Evolutionary conservation across 768 basidiomycete species (phyloP).

Genomic region (Kwoniella botswanensis): DNA sequence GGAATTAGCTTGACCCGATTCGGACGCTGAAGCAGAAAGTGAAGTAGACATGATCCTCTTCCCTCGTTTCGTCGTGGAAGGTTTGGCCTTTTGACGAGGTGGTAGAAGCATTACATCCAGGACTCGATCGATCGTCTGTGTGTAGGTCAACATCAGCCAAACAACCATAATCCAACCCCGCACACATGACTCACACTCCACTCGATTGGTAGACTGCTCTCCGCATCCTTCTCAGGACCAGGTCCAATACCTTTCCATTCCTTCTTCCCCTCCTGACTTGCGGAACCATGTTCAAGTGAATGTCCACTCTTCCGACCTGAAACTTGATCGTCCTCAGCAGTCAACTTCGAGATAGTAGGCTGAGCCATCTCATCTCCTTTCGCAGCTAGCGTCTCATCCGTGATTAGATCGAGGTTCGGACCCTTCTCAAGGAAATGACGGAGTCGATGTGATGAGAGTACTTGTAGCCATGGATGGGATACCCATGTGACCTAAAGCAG

Average conservation of each 20-base stretch:
- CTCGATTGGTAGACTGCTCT: slow-evolving; percentile 70
- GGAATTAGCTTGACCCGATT: slow-evolving; percentile 26
- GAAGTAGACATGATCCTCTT: slow-evolving; percentile 31
- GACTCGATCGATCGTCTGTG: slow-evolving; percentile 80
- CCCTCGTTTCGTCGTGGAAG: slow-evolving; percentile 18
- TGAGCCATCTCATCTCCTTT: slow-evolving; percentile 48
- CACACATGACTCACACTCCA: slow-evolving; percentile 64
- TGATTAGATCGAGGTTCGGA: slow-evolving; percentile 70
- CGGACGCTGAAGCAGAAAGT: slow-evolving; percentile 31
- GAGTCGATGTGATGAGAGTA: slow-evolving; percentile 69
- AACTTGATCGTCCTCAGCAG: slow-evolving; percentile 57
- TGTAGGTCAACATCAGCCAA: not conserved
- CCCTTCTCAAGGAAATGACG: slow-evolving; percentile 77
- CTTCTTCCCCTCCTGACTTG: slow-evolving; percentile 8
- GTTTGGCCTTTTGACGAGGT: slow-evolving; percentile 55
- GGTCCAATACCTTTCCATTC: slow-evolving; percentile 60
- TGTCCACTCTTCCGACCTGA: slow-evolving; percentile 52
- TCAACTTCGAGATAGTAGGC: slow-evolving; percentile 47
- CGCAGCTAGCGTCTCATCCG: slow-evolving; percentile 52
- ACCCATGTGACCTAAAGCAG: slow-evolving; percentile 72
- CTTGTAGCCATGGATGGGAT: slow-evolving; percentile 85
- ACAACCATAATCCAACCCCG: no score
- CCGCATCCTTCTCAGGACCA: slow-evolving; percentile 67
- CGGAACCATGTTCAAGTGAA: not conserved
- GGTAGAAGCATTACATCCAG: slow-evolving; percentile 77